Percentiles rank a stretch among this genome's conserved stretches.
These are phyloP conservation scores for Verticillium dahliae DNA, from an alignment of 2,329 filamentous ascomycete species.

Conservation along the genomic window DNA sequence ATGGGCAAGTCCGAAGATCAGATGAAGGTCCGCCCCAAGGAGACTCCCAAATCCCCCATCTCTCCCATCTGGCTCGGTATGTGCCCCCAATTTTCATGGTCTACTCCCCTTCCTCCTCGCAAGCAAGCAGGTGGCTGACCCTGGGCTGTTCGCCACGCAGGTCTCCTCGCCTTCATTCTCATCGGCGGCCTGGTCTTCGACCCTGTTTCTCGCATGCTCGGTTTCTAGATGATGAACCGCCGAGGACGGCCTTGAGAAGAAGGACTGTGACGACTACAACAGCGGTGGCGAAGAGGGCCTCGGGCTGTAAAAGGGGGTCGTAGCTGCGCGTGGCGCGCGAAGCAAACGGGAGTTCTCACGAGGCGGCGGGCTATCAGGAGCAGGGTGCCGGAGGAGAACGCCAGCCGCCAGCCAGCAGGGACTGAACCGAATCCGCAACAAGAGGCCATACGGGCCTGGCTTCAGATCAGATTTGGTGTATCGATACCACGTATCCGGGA, in stretches of 20 bases:
- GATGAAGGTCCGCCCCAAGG: constrained; percentile 54
- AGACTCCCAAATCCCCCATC: constrained; percentile 52
- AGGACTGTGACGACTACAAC: not conserved
- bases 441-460: not conserved
- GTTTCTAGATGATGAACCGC: constrained; percentile 13
- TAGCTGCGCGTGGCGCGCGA: not conserved
- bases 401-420: not conserved
- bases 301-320: constrained; percentile 1
- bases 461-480: not conserved
- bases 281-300: not conserved
- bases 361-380: not conserved
- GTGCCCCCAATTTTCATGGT: constrained; percentile 13
- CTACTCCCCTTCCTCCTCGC: not conserved
- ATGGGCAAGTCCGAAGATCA: constrained; percentile 67
- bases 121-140: not conserved
- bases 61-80: constrained; percentile 59
- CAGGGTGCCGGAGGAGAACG: not conserved
- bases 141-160: constrained; percentile 22
- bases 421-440: not conserved
- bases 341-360: not conserved
- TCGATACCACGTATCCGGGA: not conserved
- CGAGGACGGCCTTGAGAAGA: constrained; percentile 1
- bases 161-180: constrained; percentile 51
- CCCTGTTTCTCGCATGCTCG: constrained; percentile 46
- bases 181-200: constrained; percentile 57